Percentiles rank a stretch among this genome's conserved stretches.
Evolutionary conservation across 163 green algal species (phyloP).

Genomic region (Prototheca wickerhamii): DNA sequence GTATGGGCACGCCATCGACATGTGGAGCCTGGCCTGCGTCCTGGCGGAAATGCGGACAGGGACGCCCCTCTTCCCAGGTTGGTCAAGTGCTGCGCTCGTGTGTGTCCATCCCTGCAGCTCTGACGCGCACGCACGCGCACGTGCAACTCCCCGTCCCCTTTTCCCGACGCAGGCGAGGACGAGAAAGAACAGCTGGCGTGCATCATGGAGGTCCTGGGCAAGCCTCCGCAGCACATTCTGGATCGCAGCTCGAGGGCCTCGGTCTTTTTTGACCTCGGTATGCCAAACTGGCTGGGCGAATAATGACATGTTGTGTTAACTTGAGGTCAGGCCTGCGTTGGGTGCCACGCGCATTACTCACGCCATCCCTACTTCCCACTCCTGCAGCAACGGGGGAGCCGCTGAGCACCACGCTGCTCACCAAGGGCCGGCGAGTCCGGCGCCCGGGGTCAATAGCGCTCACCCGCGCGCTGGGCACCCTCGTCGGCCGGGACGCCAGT

Average conservation of each 20-base stretch:
- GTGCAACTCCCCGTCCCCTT: background rate
- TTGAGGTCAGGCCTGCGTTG: too few relatives aligned
- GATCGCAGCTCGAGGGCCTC: too few relatives aligned
- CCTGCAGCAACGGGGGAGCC: background rate
- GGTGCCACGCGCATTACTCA: too few relatives aligned
- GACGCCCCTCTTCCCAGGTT: slow-evolving; percentile 81
- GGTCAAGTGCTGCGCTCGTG: too few relatives aligned
- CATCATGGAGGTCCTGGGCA: slow-evolving; percentile 73
- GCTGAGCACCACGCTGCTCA: background rate
- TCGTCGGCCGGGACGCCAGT: background rate
- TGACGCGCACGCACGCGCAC: too few relatives aligned
- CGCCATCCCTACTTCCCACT: background rate
- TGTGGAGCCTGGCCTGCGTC: slow-evolving; percentile 96
- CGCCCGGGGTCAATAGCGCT: background rate
- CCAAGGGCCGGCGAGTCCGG: background rate
- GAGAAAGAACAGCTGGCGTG: slow-evolving; percentile 80
- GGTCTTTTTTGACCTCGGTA: background rate
- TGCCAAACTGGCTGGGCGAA: too few relatives aligned
- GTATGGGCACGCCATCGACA: slow-evolving; percentile 90
- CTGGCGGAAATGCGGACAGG: slow-evolving; percentile 94
- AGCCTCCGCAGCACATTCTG: slow-evolving; percentile 25
- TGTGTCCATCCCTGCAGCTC: too few relatives aligned
- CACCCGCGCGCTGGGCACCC: background rate
- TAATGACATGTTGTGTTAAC: background rate
- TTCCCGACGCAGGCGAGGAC: slow-evolving; percentile 22